Base-by-base conservation (phyloP, 441 rosid species). In the Mallotus japonicus region DNA sequence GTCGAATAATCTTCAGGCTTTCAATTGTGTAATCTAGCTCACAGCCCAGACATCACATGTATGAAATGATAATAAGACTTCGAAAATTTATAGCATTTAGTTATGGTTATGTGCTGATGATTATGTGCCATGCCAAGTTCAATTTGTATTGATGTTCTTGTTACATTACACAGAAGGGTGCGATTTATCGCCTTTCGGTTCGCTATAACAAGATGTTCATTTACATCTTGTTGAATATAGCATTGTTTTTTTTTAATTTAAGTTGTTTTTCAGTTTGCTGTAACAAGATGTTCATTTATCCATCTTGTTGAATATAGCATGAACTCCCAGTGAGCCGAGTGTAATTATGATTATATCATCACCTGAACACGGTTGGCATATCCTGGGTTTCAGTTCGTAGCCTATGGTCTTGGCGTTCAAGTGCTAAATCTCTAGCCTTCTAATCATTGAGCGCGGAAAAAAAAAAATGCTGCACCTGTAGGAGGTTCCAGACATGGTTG, bases 131-230 rank as follows among this genome's bases (percentile, higher is more conserved):
- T 75, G 54, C 61, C 70, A 67, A 60, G 56, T 44, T 58, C 40
- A 20, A 60, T 24, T 63, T 60, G 10, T 5, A 57, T 55, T 50
- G 4, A 8, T 5, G 42, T 8, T 62, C 7, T 65, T 28, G 17
- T 20, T 8, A 63, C 65, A 15, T 28, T 15, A 50, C 54, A 11
- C 40, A 37, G 74, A 50, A 70, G 75, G 55, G 78, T 62, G 77
- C 22, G 17, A 8, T 16, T 67, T 32, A 62, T 46, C 37, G 12
- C 69, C 69, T 69, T 8, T 8, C 11, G 24, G 14, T n/a, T 6
- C 1, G 6, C 40, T 37, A 0, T 37, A 37, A 37, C 6, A 2
- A 37, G 40, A 37, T 37, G 40, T 34, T 32, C 42, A 34, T 61
- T 61, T 61, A 42, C 12, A 7, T 44, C 12, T 44, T 44, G 49